phyloP scores from a whole-genome alignment of 129 eudicot species.

The Centrapalus pauciflorus region DNA sequence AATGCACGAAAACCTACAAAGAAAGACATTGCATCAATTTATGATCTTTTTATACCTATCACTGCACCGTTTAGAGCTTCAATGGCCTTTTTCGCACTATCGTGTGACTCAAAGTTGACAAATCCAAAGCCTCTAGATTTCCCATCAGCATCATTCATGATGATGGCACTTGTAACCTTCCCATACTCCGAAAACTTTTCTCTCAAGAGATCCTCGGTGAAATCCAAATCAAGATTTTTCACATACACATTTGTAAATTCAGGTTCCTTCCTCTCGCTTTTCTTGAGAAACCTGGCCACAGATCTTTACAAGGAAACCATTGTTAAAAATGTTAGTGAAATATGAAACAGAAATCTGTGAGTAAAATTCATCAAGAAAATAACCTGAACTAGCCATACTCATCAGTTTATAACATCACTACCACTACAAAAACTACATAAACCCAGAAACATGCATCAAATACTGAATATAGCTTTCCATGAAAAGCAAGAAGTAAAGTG shows the following conservation, averaged over 20 bases:
- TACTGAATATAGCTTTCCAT: background rate
- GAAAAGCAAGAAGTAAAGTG: background rate
- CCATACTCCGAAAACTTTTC: slow-evolving; percentile 43
- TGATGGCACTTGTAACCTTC: slow-evolving; percentile 31
- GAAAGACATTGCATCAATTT: background rate
- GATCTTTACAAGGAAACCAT: slow-evolving; percentile 28
- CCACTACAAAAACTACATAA: background rate
- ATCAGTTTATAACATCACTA: too few relatives aligned
- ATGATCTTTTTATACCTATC: slow-evolving; percentile 28
- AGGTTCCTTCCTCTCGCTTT: slow-evolving; percentile 42
- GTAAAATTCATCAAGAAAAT: background rate
- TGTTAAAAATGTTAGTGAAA: background rate
- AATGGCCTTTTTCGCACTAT: slow-evolving; percentile 44
- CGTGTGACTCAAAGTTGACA: slow-evolving; percentile 40
- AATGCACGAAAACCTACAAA: background rate
- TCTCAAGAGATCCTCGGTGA: slow-evolving; percentile 32
- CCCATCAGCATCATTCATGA: slow-evolving; percentile 44
- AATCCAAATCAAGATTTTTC: slow-evolving; percentile 35
- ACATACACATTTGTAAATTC: slow-evolving; percentile 40
- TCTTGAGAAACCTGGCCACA: slow-evolving; percentile 48
- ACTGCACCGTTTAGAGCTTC: slow-evolving; percentile 37
- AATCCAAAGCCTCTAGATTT: slow-evolving; percentile 56
- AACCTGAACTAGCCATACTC: too few relatives aligned
- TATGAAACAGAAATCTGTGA: background rate
- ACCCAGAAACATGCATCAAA: background rate